Evolutionary conservation across 331 rosid genomes (phyloP).

Genomic region (Malus hybrid): DNA sequence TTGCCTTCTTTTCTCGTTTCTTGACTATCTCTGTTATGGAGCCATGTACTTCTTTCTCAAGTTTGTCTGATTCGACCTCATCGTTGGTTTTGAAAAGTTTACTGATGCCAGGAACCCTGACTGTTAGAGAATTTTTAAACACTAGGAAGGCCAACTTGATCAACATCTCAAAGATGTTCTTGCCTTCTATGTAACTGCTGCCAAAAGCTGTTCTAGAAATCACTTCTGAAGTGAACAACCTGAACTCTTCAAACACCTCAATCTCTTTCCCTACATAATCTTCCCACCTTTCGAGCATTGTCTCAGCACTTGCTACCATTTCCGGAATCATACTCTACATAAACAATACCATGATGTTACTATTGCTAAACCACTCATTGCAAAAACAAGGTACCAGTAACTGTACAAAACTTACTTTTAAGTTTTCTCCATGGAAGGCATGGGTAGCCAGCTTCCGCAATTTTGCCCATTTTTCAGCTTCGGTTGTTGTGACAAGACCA

Average conservation of each 20-base stretch:
- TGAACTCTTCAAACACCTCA: slow-evolving; percentile 3
- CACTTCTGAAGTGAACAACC: slow-evolving; percentile 7
- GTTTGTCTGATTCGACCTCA: slow-evolving; percentile 12
- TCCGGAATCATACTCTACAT: not conserved
- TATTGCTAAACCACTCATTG: too few relatives aligned
- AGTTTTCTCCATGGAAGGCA: slow-evolving; percentile 26
- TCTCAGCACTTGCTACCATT: not conserved
- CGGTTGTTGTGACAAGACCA: not conserved
- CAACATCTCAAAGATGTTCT: not conserved
- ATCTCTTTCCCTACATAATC: not conserved
- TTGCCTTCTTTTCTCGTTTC: slow-evolving; percentile 9
- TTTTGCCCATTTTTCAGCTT: slow-evolving; percentile 31
- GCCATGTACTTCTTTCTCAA: not conserved
- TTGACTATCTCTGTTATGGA: slow-evolving; percentile 6
- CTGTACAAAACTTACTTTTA: slow-evolving; percentile 13
- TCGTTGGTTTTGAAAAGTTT: slow-evolving; percentile 4
- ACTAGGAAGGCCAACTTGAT: not conserved
- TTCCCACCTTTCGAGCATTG: not conserved
- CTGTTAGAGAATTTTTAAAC: not conserved
- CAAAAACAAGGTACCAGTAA: not conserved
- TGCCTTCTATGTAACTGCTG: slow-evolving; percentile 7
- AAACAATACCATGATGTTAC: not conserved
- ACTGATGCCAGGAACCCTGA: not conserved
- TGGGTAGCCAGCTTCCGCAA: slow-evolving; percentile 15
- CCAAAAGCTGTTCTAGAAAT: not conserved